phyloP scores from a whole-genome alignment of 805 yeast genomes.

The Ogataea corticis region DNA sequence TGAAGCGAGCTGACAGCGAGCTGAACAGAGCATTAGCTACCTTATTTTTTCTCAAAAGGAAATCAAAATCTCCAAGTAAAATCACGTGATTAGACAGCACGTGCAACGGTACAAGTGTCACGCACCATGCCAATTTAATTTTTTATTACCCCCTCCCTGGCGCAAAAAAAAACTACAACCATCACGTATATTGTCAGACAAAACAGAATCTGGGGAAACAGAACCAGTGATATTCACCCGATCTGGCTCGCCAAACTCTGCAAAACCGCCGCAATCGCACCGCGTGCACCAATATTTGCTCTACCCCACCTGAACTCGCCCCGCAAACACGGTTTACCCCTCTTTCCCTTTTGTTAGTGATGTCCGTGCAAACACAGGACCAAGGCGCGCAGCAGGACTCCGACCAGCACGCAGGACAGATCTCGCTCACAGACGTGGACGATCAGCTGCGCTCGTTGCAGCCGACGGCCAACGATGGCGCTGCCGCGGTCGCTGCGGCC shows the following conservation, averaged over 20 bases:
- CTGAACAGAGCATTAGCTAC: neutral
- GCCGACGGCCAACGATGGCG: conserved; percentile 6
- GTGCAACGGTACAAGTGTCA: neutral
- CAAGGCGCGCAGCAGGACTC: conserved; percentile 9
- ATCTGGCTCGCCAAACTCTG: neutral
- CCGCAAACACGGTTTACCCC: no score
- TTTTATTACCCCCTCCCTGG: no score
- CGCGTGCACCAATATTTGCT: neutral
- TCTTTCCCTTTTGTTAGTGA: neutral
- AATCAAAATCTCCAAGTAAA: no score
- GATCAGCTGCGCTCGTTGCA: conserved; percentile 26
- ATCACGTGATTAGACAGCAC: neutral
- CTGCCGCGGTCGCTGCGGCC: conserved; percentile 10
- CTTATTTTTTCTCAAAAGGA: no score
- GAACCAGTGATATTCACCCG: neutral
- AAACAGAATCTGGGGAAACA: conserved; percentile 4
- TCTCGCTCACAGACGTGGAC: conserved; percentile 27
- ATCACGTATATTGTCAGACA: conserved; percentile 19
- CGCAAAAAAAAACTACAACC: conserved; percentile 7
- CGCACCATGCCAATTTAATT: no score
- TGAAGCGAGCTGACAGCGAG: neutral
- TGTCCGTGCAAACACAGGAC: conserved; percentile 16
- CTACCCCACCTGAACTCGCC: no score
- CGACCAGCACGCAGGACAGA: conserved; percentile 14
- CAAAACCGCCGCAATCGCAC: neutral